Base-by-base conservation (phyloP, 2,329 filamentous ascomycete genomes). In the Hypomyces perniciosus region DNA sequence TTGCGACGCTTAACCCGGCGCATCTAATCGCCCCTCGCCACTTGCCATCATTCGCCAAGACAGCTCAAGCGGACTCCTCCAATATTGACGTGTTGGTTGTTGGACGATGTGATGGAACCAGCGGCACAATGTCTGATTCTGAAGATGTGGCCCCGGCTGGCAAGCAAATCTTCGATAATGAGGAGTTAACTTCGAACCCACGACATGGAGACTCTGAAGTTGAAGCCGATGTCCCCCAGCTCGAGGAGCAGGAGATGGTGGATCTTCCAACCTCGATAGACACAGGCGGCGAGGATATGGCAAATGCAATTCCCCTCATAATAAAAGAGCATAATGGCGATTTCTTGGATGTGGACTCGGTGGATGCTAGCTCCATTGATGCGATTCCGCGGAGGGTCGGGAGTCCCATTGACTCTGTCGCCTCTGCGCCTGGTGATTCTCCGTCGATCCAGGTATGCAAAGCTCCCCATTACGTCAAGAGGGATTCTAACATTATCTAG, bases 381-480 rank as follows among this genome's bases (percentile, higher is more conserved):
- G 75, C 72, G 44, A 59, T 77, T 28, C 77, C 79, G 35, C 70
- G 72, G 54, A 76, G 80, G 59, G 73, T 76, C 37, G 81, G 79
- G 41, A 95, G 88, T 62, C 86, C 85, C 6, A 76, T 80, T 46
- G 83, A 79, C 57, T 90, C 86, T 10, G 67, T 83, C 29, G 67
- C 81, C 51, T 95, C 90, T 5, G 84, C 83, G 28, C 87, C 88
- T 20, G 90, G 95, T 62, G 88, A 95, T 65, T 85, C 88, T 7
- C 88, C 88, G 27, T 96, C 92, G 13, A 67, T 92, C 48, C 88
- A 89, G 73, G 88, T 90, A 73, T 58, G 76, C 59, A 28, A 50
- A 29, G 43, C 47, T 43, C 20, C 42, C 34, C 20, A 2, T 8
- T 5, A 13, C 13, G 5, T 4, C 27, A 28, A n/a, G 10, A 4